Percentiles rank a stretch among this genome's conserved stretches.
phyloP scores from a whole-genome alignment of 768 basidiomycete genomes.

The Butyriboletus loyo region DNA sequence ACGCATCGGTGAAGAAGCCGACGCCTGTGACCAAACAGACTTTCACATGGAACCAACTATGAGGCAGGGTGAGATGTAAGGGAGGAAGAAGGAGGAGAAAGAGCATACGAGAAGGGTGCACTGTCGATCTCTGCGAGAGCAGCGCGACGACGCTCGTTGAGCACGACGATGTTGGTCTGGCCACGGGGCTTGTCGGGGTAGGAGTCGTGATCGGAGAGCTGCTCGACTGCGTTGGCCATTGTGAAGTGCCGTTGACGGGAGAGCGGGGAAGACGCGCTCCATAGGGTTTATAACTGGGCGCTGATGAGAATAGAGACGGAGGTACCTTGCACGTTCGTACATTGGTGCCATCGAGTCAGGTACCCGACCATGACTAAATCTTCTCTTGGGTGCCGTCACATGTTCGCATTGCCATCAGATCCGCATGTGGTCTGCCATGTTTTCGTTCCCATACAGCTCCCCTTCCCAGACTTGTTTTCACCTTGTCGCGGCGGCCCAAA shows the following conservation, averaged over 20 bases:
- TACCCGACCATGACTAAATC: background rate
- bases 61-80: background rate
- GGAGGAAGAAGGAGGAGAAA: background rate
- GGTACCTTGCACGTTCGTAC: constrained; percentile 32
- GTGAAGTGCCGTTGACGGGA: background rate
- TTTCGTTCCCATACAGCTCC: background rate
- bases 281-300: constrained; percentile 8
- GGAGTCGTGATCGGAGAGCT: constrained; percentile 29
- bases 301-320: background rate
- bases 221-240: constrained; percentile 24
- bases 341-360: no score
- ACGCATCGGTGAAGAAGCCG: constrained; percentile 91
- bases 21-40: constrained; percentile 68
- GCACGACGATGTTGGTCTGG: constrained; percentile 32
- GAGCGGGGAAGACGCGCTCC: background rate
- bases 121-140: constrained; percentile 87
- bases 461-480: background rate
- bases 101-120: constrained; percentile 73
- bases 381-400: background rate
- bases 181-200: constrained; percentile 23
- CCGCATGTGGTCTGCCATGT: background rate
- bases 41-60: constrained; percentile 83
- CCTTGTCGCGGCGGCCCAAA: background rate
- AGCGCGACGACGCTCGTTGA: constrained; percentile 72
- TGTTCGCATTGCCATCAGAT: background rate